Evolutionary conservation across 2,329 filamentous ascomycete genomes (phyloP).

Genomic region (Cadophora sp.): DNA sequence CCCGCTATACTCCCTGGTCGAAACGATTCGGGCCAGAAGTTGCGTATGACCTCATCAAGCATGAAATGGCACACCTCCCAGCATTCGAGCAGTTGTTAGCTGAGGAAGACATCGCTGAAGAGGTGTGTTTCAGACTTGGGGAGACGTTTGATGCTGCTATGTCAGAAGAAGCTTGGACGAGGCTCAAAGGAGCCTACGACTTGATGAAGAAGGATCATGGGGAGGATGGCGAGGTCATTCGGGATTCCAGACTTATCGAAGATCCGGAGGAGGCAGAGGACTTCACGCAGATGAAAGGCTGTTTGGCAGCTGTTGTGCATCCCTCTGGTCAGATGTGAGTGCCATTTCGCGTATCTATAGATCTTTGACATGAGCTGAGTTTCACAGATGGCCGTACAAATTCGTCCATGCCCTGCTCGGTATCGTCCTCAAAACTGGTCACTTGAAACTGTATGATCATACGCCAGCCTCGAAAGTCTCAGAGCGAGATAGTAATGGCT

Average conservation of each 20-base stretch:
- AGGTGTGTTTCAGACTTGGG: neutral
- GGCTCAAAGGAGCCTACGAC: neutral
- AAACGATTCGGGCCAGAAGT: neutral
- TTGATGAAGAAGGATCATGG: constrained; percentile 6
- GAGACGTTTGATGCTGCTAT: neutral
- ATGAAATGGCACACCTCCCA: neutral
- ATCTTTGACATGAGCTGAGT: neutral
- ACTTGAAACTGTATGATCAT: neutral
- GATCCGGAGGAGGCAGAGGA: neutral
- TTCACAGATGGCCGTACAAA: constrained; percentile 5
- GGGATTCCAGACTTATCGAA: neutral
- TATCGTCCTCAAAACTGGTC: neutral
- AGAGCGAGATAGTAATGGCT: neutral
- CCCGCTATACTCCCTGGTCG: neutral
- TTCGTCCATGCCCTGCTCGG: neutral
- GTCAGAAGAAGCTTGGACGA: constrained; percentile 2
- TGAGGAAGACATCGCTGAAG: neutral
- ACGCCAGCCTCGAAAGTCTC: neutral
- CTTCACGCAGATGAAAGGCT: constrained; percentile 2
- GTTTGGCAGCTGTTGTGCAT: constrained; percentile 1
- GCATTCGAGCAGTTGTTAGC: neutral
- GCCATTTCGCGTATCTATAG: neutral
- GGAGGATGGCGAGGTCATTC: neutral
- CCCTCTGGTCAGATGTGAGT: neutral
- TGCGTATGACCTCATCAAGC: neutral